Percentiles rank a stretch among this genome's conserved stretches.
Conservation (phyloP, 306 rosid genomes). For the Lithocarpus polystachyus region DNA sequence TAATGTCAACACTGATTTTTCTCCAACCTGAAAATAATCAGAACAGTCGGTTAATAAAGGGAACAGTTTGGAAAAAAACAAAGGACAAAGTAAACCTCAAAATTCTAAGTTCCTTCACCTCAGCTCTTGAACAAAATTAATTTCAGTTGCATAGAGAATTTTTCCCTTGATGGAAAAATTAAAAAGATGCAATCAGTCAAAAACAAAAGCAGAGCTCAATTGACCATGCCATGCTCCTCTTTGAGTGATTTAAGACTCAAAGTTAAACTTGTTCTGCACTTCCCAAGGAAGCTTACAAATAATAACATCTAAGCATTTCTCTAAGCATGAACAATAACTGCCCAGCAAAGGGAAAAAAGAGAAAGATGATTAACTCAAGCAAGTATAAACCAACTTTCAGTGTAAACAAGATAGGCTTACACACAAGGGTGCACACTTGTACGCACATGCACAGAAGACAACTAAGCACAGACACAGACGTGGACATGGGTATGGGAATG, state of each 20-base stretch:
- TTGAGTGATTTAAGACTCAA: background rate
- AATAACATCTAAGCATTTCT: background rate
- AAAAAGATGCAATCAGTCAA: background rate
- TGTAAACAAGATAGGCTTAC: too few relatives aligned
- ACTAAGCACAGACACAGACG: background rate
- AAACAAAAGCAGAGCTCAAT: background rate
- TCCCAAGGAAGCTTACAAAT: background rate
- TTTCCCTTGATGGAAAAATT: background rate
- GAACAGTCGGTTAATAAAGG: background rate
- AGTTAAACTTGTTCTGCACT: background rate
- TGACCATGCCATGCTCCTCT: background rate
- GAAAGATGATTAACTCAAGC: background rate
- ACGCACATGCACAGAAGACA: too few relatives aligned
- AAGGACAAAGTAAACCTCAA: background rate
- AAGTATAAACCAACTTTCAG: background rate
- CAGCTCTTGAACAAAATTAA: background rate
- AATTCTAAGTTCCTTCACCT: background rate
- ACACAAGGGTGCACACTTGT: too few relatives aligned
- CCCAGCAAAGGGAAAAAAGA: background rate
- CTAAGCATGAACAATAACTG: background rate
- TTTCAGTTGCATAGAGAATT: background rate
- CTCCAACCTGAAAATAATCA: background rate
- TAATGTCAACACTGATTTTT: background rate
- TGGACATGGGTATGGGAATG: background rate
- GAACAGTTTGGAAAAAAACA: background rate